Evolutionary conservation across 2,329 filamentous ascomycete species (phyloP), one percentile per base, ranked within the genome.

Genomic region (Pezicula carpinea): DNA sequence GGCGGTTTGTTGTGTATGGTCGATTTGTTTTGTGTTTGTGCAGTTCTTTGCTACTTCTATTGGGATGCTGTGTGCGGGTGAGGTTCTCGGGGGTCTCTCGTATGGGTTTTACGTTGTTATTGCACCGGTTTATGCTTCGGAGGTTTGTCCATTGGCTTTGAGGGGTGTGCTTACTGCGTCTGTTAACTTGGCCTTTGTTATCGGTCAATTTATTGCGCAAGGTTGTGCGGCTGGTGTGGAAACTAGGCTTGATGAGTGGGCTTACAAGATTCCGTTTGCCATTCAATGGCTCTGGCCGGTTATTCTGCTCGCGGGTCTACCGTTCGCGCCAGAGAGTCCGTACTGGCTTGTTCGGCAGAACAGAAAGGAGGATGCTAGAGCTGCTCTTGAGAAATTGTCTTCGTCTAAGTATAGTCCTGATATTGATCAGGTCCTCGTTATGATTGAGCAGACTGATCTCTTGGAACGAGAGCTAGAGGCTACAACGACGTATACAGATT

Each of bases 401-500:
- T 79, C 79, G 47, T 49, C 51, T 51, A 61, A 50, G 39, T 39
- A 43, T 43, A 45, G 19, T 47, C 46, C 71, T 46, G 66, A 69
- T 29, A 59, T 64, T 6, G 66, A 75, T 14, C 65, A 72, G 54
- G 67, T 68, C 3, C 56, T 80, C 8, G 70, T 75, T 3, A 71
- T 75, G 52, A 80, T 83, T 51, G 63, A 72, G 15, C 71, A 79
- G 54, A 82, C 77, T 0, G 73, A 81, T 53, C 64, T 71, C 39
- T 64, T 78, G 1, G 78, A 82, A 56, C 65, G 70, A 45, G 69
- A 75, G 41, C 52, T 64, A 0, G 63, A 64, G 8, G 61, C 55
- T 0, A 72, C 73, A 3, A 68, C 70, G 0, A 64, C 56, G 0
- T 79, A 77, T 53, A 44, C 54, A 4, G 74, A 79, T 54, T 77